Conservation (phyloP, 2,329 filamentous ascomycete species). For the Aureobasidium leucospermi region DNA sequence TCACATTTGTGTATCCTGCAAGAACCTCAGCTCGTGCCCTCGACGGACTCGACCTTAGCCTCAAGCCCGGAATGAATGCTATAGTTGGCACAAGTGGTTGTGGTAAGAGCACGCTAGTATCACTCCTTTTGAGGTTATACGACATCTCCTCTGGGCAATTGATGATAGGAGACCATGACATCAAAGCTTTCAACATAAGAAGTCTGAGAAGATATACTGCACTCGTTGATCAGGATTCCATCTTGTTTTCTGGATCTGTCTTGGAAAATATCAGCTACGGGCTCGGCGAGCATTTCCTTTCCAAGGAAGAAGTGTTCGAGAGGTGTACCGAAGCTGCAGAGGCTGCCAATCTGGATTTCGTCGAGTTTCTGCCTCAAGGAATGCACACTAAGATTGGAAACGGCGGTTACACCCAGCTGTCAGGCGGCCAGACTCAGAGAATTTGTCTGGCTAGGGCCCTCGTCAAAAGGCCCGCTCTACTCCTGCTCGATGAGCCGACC, state of each 20-base stretch:
- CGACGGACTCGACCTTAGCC: slow-evolving; percentile 29
- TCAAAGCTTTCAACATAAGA: slow-evolving; percentile 30
- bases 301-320: slow-evolving; percentile 20
- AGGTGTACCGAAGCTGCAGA: slow-evolving; percentile 27
- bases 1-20: slow-evolving; percentile 39
- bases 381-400: slow-evolving; percentile 38
- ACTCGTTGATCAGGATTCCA: slow-evolving; percentile 39
- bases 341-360: slow-evolving; percentile 37
- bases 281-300: slow-evolving; percentile 19
- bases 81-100: slow-evolving; percentile 40
- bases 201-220: slow-evolving; percentile 35
- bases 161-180: slow-evolving; percentile 32
- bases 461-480: slow-evolving; percentile 36
- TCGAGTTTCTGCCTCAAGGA: slow-evolving; percentile 37
- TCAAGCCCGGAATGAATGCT: slow-evolving; percentile 36
- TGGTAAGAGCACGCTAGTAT: slow-evolving; percentile 38
- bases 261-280: slow-evolving; percentile 40
- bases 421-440: slow-evolving; percentile 41
- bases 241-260: slow-evolving; percentile 38
- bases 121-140: slow-evolving; percentile 37
- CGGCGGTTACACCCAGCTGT: slow-evolving; percentile 32
- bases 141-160: slow-evolving; percentile 35
- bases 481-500: slow-evolving; percentile 42
- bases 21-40: slow-evolving; percentile 35
- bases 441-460: slow-evolving; percentile 42